Conservation (phyloP, 2,329 filamentous ascomycete species). For the Teratosphaeriaceae sp. region DNA sequence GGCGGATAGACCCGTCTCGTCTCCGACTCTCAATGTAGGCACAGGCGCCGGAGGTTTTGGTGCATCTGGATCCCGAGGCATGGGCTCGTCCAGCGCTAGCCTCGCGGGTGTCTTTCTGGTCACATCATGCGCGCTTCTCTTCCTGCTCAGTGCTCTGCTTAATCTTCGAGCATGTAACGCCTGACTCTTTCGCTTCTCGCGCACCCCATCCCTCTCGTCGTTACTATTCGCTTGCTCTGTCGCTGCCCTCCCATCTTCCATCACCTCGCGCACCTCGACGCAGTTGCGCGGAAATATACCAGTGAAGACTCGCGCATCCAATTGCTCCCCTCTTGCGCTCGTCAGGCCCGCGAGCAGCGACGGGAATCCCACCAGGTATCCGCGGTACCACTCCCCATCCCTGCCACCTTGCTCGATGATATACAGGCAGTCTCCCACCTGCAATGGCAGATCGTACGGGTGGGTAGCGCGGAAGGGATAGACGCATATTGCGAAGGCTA, state of each 20-base stretch:
- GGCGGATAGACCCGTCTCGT: slow-evolving; percentile 85
- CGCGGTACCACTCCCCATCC: slow-evolving; percentile 86
- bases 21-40: slow-evolving; percentile 94
- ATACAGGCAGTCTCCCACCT: slow-evolving; percentile 97
- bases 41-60: slow-evolving; percentile 85
- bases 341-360: slow-evolving; percentile 88
- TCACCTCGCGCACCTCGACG: slow-evolving; percentile 87
- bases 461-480: slow-evolving; percentile 86
- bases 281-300: slow-evolving; percentile 94
- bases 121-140: slow-evolving; percentile 19
- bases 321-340: slow-evolving; percentile 81
- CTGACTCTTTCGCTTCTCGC: slow-evolving; percentile 25
- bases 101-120: slow-evolving; percentile 17
- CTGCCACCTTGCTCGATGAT: slow-evolving; percentile 90
- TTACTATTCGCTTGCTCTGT: neutral
- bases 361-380: slow-evolving; percentile 90
- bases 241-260: slow-evolving; percentile 58
- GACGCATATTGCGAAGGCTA: slow-evolving; percentile 95
- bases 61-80: slow-evolving; percentile 56
- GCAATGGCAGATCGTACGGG: slow-evolving; percentile 86
- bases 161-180: slow-evolving; percentile 19
- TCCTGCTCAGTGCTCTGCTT: slow-evolving; percentile 25
- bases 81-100: slow-evolving; percentile 18
- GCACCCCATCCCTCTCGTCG: slow-evolving; percentile 11
- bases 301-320: slow-evolving; percentile 96